Base-by-base conservation (phyloP, 1,284 basidiomycete genomes). In the Tilletia caries region DNA sequence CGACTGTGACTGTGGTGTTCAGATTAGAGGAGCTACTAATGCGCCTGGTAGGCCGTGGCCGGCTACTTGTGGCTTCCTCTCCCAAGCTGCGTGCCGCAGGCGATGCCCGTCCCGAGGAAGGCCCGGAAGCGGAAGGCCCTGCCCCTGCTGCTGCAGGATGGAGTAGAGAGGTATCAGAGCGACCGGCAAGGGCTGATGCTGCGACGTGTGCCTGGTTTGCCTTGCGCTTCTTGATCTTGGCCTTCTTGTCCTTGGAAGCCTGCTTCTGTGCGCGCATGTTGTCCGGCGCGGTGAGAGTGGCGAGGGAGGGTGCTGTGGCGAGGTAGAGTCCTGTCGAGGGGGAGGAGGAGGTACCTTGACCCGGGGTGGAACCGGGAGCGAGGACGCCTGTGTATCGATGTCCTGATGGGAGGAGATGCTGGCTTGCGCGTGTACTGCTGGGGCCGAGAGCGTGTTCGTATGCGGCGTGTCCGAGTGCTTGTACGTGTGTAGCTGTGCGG, bases 211-310 rank as follows among this genome's bases (percentile, higher is more conserved):
- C 58, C 23, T 62, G 58, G 58, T 5, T 29, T 13, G 58, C 58
- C 58, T 62, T 62, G 13, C 33, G 29, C 32, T 62, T 62, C 32
- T 62, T 62, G 58, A 62, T 37, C 23, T 62, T 62, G 29, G 58
- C 58, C 6, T 62, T 62, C 58, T 62, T 62, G 4, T 62, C 58
- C 58, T 62, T 62, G 32, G 58, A 25, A 34, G 58, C 58, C 34
- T 62, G 58, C 58, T 62, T 62, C 32, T 62, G 58, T 5, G 58
- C 29, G 58, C 58, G 58, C 58, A 62, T 62, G 32, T 62, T 62
- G 58, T 62, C 58, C 2, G 58, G 58, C 1, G 58, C 58, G 29
- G 58, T 62, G 58, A 62, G 58, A 8, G 48, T 50, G 25, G 52
- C 20, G 23, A 15, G 25, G 15, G 29, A 4, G 10, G 58, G 58